Base-by-base conservation (phyloP, 140 eudicot genomes). In the Senecio squalidus region DNA sequence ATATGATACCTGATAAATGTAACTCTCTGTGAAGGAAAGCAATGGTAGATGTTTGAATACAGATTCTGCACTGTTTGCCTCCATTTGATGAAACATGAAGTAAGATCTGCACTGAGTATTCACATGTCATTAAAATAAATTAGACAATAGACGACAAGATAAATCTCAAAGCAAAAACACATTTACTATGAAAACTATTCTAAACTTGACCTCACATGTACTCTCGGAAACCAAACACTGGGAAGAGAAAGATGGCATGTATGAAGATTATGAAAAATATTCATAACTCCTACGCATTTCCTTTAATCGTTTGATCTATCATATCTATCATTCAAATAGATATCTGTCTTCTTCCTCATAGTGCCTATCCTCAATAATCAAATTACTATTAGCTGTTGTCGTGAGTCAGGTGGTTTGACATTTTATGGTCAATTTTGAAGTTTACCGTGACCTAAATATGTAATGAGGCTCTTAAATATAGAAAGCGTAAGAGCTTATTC, bases 81-180 rank as follows among this genome's bases (percentile, higher is more conserved):
- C 98, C 96, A 92, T 79, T 46, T 73, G 73, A 55, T 92, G 98
- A 72, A 92, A 92, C 98, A 92, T 84, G 71, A 92, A 87, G 70
- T 92, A 92, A 47, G 98, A 92, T 73, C 96, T 87, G 84, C 92
- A 84, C 98, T 92, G 95, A 45, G 16, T 52, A 68, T 31, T 55
- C 25, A 31, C 34, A 17, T 34, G 24, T 21, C 58, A 68, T 30
- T 56, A 31, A 40, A 51, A n/a, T 13, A 27, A 1, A 38, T 11
- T 36, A 26, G 30, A 17, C 66, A 41, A 40, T n/a, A n/a, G n/a
- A n/a, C n/a, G n/a, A n/a, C n/a, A n/a, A 41, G 54, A 44, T 4
- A 26, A 43, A 43, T 39, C 50, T 40, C 40, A 20, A 25, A 59
- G 38, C 36, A 45, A 20, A 45, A 44, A 5, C 43, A 36, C 16